Conservation (phyloP, 1,139 yeast genomes). For the Geotrichum aggregatum region DNA sequence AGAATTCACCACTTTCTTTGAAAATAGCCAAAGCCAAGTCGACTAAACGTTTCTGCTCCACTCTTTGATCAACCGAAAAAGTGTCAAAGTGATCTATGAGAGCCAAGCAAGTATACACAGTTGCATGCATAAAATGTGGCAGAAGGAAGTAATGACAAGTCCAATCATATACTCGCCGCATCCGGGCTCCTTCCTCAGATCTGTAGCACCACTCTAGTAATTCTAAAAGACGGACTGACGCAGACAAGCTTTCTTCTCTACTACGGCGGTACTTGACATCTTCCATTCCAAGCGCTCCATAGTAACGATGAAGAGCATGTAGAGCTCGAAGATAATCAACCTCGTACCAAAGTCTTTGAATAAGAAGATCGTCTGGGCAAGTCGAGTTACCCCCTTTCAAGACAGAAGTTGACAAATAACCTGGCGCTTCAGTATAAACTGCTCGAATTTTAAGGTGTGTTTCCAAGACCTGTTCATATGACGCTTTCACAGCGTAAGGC, state of each 20-base stretch:
- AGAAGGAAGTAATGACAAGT: constrained; percentile 5
- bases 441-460: constrained; percentile 30
- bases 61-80: constrained; percentile 12
- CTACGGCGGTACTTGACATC: constrained; percentile 28
- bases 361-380: constrained; percentile 25
- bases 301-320: constrained; percentile 36
- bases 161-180: constrained; percentile 20
- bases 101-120: constrained; percentile 5
- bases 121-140: constrained; percentile 14
- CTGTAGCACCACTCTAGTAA: constrained; percentile 34
- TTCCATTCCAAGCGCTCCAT: constrained; percentile 28
- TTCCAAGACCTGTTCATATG: constrained; percentile 28
- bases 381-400: constrained; percentile 6
- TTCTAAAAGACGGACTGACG: constrained; percentile 32
- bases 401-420: constrained; percentile 23
- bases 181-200: constrained; percentile 28
- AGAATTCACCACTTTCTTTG: background rate
- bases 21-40: constrained; percentile 1
- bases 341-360: constrained; percentile 36
- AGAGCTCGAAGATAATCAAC: constrained; percentile 33
- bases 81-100: constrained; percentile 14
- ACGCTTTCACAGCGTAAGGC: constrained; percentile 14
- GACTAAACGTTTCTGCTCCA: constrained; percentile 13
- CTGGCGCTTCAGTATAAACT: constrained; percentile 29
- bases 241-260: constrained; percentile 32